Evolutionary conservation across 176 grass and related monocot species (phyloP).

Genomic region (Oryza brachyantha): DNA sequence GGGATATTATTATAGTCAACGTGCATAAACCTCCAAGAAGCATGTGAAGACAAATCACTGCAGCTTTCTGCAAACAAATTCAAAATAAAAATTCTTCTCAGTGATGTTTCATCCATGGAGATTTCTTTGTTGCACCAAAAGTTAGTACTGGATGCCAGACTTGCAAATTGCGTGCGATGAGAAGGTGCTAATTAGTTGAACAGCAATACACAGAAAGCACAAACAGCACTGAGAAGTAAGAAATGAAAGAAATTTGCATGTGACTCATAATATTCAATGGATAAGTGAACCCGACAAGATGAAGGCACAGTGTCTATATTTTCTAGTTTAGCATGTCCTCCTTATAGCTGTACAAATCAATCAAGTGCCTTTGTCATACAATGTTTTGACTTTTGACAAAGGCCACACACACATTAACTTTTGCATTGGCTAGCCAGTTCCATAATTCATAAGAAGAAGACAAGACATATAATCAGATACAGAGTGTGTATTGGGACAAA

Average conservation of each 20-base stretch:
- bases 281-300: neutral
- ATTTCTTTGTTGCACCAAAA: neutral
- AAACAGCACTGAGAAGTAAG: neutral
- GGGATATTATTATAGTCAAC: conserved; percentile 72
- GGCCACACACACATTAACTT: neutral
- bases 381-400: conserved; percentile 1
- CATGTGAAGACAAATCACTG: conserved; percentile 65
- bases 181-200: neutral
- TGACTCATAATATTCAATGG: neutral
- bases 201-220: neutral
- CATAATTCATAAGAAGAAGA: neutral
- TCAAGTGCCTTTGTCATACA: neutral
- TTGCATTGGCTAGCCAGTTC: neutral
- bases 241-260: neutral
- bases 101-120: neutral
- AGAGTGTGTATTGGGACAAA: neutral
- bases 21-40: conserved; percentile 77
- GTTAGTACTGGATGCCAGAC: neutral
- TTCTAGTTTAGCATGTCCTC: conserved; percentile 7
- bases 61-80: conserved; percentile 67
- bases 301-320: conserved; percentile 13
- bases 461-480: neutral
- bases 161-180: neutral
- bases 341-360: neutral
- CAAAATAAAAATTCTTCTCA: conserved; percentile 21